These are phyloP conservation scores for Medicago ruthenica DNA, from an alignment of 306 rosid genomes.

Conservation along the genomic window DNA sequence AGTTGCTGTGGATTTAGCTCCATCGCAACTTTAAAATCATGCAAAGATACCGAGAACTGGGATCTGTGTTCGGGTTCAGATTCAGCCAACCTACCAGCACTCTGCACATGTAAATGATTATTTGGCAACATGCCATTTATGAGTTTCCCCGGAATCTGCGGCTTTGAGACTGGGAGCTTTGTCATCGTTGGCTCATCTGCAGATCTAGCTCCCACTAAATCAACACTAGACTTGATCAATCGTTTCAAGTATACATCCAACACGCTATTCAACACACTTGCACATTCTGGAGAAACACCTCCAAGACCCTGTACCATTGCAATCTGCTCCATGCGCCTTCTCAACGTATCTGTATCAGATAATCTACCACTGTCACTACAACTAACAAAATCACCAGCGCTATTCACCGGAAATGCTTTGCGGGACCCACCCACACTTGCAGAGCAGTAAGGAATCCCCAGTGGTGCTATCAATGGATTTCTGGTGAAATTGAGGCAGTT, in stretches of 20 bases:
- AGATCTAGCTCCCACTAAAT: conserved; percentile 73
- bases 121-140: conserved; percentile 82
- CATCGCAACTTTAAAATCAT: conserved; percentile 95
- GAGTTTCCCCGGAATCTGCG: conserved; percentile 77
- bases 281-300: conserved; percentile 82
- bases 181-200: conserved; percentile 50
- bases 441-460: conserved; percentile 82
- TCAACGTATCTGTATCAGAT: conserved; percentile 71
- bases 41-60: conserved; percentile 61
- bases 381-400: conserved; percentile 58
- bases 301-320: conserved; percentile 81
- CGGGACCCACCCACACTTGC: conserved; percentile 90
- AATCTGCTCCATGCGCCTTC: conserved; percentile 94
- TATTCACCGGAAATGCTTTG: conserved; percentile 63
- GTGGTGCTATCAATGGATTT: conserved; percentile 82
- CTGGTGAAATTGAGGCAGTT: conserved; percentile 53
- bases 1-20: conserved; percentile 93
- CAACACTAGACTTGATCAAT: conserved; percentile 83
- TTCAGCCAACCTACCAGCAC: conserved; percentile 54
- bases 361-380: conserved; percentile 72
- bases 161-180: conserved; percentile 60
- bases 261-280: conserved; percentile 65
- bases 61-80: conserved; percentile 57
- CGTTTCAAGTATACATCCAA: conserved; percentile 86
- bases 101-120: conserved; percentile 68